Base-by-base conservation (phyloP, 139 green algal species). In the Chlorella sp. region DNA sequence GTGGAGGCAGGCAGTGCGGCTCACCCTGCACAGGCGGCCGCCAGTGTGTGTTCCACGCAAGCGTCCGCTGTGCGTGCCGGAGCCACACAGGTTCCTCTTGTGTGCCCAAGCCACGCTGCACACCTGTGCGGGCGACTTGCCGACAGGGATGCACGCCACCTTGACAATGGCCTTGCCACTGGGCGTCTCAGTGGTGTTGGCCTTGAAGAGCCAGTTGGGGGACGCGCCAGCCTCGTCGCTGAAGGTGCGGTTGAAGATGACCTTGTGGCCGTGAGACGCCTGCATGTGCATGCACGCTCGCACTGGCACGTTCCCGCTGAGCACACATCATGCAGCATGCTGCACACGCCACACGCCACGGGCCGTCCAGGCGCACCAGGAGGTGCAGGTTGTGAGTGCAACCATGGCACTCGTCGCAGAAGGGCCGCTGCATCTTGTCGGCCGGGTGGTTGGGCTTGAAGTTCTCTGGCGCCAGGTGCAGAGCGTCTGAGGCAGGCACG, bases 131-230 rank as follows among this genome's bases (percentile, higher is more conserved):
- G 63, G 69, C 35, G 70, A 51, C 62, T 80, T 80, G 42, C 74
- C 74, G n/a, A 80, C 74, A 22, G 74, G 74, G 3, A 80, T 80
- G 69, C 74, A 80, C 0, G 74, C 74, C 35, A 84, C 78, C 74
- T 84, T 84, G 3, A 80, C 78, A 23, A 84, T 78, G 0, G 78
- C 78, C 26, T 70, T 75, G 1, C 36, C 61, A 22, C 35, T 71
- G 2, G 29, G 29, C 3, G 70, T 80, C 23, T 59, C 59, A 50
- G 64, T 65, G 1, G 78, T 80, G 20, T 69, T 70, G 3, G 78
- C 74, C 22, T 77, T 63, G 29, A 84, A 84, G 33, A 84, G 74
- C 78, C 78, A 84, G 27, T 73, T 78, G 22, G 74, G 66, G 0
- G 78, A 84, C 6, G 78, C 78, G 24, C 78, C 78, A 27, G 6